Evolutionary conservation across 2,329 filamentous ascomycete genomes (phyloP).

Genomic region (Teratosphaeria epicoccoides): DNA sequence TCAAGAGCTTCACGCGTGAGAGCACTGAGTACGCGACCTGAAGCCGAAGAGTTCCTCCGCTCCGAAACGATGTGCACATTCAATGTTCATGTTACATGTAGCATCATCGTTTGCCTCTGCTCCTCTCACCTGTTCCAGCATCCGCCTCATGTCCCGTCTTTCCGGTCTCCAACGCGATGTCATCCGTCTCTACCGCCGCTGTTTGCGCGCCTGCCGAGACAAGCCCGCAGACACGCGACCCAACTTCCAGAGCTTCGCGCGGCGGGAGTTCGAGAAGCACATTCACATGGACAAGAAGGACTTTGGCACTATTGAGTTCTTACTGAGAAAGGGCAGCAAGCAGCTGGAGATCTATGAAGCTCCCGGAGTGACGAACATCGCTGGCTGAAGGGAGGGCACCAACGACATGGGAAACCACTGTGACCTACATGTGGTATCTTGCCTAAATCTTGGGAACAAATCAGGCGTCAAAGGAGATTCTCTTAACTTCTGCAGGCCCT

Average conservation of each 20-base stretch:
- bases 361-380: slow-evolving; percentile 67
- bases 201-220: slow-evolving; percentile 66
- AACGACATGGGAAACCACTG: too few relatives aligned
- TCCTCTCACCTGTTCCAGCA: neutral
- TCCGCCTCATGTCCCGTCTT: slow-evolving; percentile 37
- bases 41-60: neutral
- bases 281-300: slow-evolving; percentile 65
- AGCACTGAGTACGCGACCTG: neutral
- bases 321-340: slow-evolving; percentile 68
- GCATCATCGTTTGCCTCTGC: neutral
- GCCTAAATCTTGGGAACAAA: too few relatives aligned
- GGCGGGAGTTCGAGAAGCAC: slow-evolving; percentile 63
- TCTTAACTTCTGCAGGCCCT: too few relatives aligned
- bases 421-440: too few relatives aligned
- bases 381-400: too few relatives aligned
- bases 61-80: neutral
- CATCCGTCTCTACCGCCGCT: slow-evolving; percentile 72
- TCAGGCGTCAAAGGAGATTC: too few relatives aligned
- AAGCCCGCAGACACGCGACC: slow-evolving; percentile 50
- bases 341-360: slow-evolving; percentile 76
- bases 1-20: neutral
- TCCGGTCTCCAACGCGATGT: slow-evolving; percentile 91
- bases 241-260: slow-evolving; percentile 25
- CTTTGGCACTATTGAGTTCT: slow-evolving; percentile 74
- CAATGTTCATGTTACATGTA: neutral